Base-by-base conservation (phyloP, 495 filamentous ascomycete genomes). In the Geopyxis carbonaria region DNA sequence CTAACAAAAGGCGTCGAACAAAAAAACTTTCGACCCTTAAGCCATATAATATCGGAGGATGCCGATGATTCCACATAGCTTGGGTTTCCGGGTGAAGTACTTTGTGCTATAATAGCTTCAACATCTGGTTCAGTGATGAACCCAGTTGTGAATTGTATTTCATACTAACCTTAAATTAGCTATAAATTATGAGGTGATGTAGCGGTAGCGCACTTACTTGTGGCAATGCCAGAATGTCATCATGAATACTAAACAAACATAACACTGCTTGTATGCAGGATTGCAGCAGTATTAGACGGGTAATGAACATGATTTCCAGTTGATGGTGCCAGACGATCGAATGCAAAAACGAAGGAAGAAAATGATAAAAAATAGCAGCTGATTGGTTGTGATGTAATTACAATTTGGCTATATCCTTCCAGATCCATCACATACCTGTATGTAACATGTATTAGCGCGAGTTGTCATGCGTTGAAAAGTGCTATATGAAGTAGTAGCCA, bases 161-260 rank as follows among this genome's bases (percentile, higher is more conserved):
- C 78, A 53, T 78, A 95, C 78, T 93, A 44, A n/a, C 9, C 2
- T 32, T 2, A 18, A 5, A 24, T 22, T 33, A 13, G 38, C 22
- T 13, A 2, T 5, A 18, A 38, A 16, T 2, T 24, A n/a, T n/a
- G 34, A 23, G 18, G 2, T 28, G 18, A 19, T 10, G 9, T 34
- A 18, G 27, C 15, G 2, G 5, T 30, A 30, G 27, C 27, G 38
- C 22, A 55, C 63, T 22, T 60, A 91, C 84, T 64, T 94, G 89
- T 19, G 89, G 89, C 64, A 78, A 83, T 15, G 89, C 87, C 24
- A 93, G 66, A 7, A 97, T 57, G 57, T 97, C 89, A 54, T 95
- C 86, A 50, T 91, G 73, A 22, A 93, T 77, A 51, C 73, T 83
- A 61, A 85, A 86, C 20, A 69, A 31, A 28, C 22, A 10, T 30